Percentiles rank a stretch among this genome's conserved stretches.
These are phyloP conservation scores for Rhodomyrtus tomentosa DNA, from an alignment of 345 rosid genomes.

Conservation along the genomic window DNA sequence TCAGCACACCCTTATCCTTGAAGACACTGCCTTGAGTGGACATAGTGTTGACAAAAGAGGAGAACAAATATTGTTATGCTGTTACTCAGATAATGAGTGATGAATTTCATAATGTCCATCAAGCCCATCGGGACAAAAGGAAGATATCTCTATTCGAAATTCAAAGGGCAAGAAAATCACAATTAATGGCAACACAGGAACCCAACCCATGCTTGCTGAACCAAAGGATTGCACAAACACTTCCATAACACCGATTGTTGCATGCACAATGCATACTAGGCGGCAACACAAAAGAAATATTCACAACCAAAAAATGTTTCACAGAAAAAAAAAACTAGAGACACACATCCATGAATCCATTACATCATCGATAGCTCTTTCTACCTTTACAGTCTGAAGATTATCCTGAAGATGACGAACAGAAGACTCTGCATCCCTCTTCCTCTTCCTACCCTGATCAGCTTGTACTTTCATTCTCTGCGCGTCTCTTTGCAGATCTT, in stretches of 20 bases:
- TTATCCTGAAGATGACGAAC: constrained; percentile 30
- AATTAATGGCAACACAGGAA: background rate
- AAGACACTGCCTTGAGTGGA: background rate
- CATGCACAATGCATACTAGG: background rate
- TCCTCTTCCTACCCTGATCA: constrained; percentile 38
- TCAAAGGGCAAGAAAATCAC: background rate
- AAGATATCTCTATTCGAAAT: background rate
- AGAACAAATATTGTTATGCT: background rate
- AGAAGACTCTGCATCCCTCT: constrained; percentile 37
- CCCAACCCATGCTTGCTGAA: background rate
- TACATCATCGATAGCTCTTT: background rate
- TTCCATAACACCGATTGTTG: background rate
- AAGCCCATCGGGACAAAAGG: background rate
- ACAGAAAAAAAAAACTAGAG: background rate
- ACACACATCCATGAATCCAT: background rate
- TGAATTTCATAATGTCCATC: background rate
- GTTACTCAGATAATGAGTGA: background rate
- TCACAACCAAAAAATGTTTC: background rate
- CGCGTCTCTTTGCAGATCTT: constrained; percentile 41
- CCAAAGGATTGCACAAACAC: background rate
- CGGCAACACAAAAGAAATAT: background rate
- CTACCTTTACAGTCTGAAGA: constrained; percentile 46
- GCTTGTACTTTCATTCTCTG: constrained; percentile 23
- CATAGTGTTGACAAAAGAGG: background rate
- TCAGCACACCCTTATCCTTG: background rate